Base-by-base conservation (phyloP, 441 rosid genomes). In the Pelargonium cotyledonis region DNA sequence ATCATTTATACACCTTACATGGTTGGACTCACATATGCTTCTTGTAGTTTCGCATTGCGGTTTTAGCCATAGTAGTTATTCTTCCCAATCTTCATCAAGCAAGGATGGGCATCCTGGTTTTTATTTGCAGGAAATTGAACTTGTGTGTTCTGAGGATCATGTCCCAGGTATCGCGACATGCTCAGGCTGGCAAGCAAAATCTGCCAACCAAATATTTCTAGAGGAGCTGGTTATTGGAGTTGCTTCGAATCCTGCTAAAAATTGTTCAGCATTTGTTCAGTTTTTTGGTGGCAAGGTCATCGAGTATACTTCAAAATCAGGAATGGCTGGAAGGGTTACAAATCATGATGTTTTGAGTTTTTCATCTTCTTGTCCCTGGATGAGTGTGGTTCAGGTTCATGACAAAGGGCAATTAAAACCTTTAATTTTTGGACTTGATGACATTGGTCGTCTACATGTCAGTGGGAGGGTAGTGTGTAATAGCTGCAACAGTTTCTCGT, bases 401-500 rank as follows among this genome's bases (percentile, higher is more conserved):
- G 76, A 53, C 38, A 65, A 69, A 71, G 82, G 82, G 53, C 51
- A 70, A 49, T 67, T 76, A 55, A 82, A 80, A 75, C 88, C 89
- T 68, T 75, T 88, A 79, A 76, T 81, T 73, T 88, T 86, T 82
- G 99, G 97, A 68, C 91, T 89, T 69, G 96, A 94, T 76, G 96
- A 89, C 68, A 80, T 76, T 61, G 96, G 94, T 60, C 86, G 88
- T 86, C 83, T 91, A 70, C 85, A 84, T 75, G 75, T 81, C 46
- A 80, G 83, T 26, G 84, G 94, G 70, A 87, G 78, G 82, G 71
- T 81, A 65, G 67, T 88, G 43, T 94, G 91, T 81, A 85, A 80
- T 75, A 91, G 92, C 85, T 91, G 99, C 85, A 81, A 84, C 80
- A 88, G 91, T 78, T 89, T 91, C 83, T 82, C 96, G 16, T 82